Percentiles rank a stretch among this genome's conserved stretches.
Evolutionary conservation across 148 eudicot genomes (phyloP).

Genomic region (Polygonum maritimum): DNA sequence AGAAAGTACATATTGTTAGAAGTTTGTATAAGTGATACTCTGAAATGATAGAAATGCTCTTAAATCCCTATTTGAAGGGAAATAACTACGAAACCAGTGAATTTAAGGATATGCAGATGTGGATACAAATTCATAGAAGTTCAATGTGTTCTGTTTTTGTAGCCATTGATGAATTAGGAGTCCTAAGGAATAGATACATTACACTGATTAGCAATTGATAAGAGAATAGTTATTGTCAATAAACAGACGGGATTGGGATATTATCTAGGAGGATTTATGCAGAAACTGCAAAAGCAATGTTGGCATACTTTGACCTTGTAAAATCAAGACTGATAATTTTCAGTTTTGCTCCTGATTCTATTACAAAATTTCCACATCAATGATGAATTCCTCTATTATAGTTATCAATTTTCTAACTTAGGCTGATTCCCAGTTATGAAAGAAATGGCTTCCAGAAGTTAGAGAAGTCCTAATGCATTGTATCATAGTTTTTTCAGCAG

Average conservation of each 20-base stretch:
- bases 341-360: background rate
- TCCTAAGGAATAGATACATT: background rate
- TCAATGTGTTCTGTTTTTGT: background rate
- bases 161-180: background rate
- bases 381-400: background rate
- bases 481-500: background rate
- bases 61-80: background rate
- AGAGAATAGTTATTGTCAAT: background rate
- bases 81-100: background rate
- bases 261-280: background rate
- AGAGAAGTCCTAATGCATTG: background rate
- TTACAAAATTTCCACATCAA: background rate
- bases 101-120: background rate
- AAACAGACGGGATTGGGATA: background rate
- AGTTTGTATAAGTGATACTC: background rate
- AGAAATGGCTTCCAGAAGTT: background rate
- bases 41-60: background rate
- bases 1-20: slow-evolving; percentile 12
- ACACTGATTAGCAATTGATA: background rate
- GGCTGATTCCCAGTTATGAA: background rate
- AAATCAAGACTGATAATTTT: background rate
- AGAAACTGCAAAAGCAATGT: background rate
- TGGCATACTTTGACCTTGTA: background rate
- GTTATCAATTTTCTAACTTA: background rate
- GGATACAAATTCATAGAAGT: background rate